Percentiles rank a stretch among this genome's conserved stretches.
phyloP scores from a whole-genome alignment of 257 asterid species.

The Coffea canephora region DNA sequence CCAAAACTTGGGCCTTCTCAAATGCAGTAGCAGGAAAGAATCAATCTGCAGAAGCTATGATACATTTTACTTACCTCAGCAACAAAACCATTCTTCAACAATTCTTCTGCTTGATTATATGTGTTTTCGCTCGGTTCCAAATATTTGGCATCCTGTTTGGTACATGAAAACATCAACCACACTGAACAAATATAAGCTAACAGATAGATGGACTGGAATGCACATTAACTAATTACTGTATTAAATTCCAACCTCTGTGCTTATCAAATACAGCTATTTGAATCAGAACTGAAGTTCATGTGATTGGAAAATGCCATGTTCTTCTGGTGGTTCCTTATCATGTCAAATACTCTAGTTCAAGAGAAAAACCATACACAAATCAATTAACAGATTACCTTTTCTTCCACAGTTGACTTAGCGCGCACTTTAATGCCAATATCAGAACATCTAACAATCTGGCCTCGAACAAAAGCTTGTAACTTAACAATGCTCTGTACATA shows the following conservation, averaged over 20 bases:
- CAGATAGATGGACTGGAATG: background rate
- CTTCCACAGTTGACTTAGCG: conserved; percentile 15
- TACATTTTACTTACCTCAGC: conserved; percentile 24
- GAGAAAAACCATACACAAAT: background rate
- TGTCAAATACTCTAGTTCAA: background rate
- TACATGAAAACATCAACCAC: conserved; percentile 5
- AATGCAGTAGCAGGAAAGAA: conserved; percentile 3
- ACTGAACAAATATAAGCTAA: background rate
- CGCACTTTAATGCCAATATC: conserved; percentile 27
- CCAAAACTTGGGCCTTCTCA: background rate
- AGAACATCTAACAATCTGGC: conserved; percentile 30
- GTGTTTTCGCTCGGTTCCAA: conserved; percentile 17
- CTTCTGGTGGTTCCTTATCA: background rate
- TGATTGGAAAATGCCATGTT: background rate
- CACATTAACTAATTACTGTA: background rate
- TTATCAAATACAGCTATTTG: background rate
- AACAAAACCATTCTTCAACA: conserved; percentile 36
- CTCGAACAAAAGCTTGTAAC: conserved; percentile 44
- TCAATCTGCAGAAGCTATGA: background rate
- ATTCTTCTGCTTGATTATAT: conserved; percentile 12
- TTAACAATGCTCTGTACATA: conserved; percentile 38
- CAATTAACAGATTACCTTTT: conserved; percentile 24
- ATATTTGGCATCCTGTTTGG: conserved; percentile 31
- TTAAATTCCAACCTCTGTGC: background rate
- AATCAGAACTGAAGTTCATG: background rate